phyloP scores from a whole-genome alignment of 257 asterid genomes.

The Solanum lignicaule region DNA sequence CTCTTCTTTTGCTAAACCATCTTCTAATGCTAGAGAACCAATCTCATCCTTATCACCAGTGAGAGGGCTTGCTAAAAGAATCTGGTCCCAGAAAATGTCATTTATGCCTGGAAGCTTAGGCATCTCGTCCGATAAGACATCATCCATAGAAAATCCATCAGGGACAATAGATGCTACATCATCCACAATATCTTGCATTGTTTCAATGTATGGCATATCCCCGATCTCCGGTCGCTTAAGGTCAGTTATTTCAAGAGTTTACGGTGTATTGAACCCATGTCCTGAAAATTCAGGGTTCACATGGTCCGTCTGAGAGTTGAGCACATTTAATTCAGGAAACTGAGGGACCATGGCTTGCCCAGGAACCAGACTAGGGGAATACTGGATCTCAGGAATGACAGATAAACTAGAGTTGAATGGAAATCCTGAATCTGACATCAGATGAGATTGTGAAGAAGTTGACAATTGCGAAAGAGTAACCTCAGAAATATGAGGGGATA shows the following conservation, averaged over 20 bases:
- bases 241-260: constrained; percentile 8
- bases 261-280: constrained; percentile 16
- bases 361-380: constrained; percentile 19
- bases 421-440: not conserved
- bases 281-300: constrained; percentile 18
- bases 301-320: not conserved
- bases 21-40: constrained; percentile 15
- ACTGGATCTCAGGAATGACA: constrained; percentile 24
- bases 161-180: constrained; percentile 22
- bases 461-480: constrained; percentile 51
- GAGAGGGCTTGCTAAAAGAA: constrained; percentile 49
- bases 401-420: constrained; percentile 7
- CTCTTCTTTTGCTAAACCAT: constrained; percentile 7
- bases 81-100: constrained; percentile 77
- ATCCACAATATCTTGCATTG: constrained; percentile 33
- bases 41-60: constrained; percentile 36
- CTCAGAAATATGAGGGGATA: constrained; percentile 34
- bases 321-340: constrained; percentile 15
- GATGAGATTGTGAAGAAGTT: constrained; percentile 4
- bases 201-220: constrained; percentile 13
- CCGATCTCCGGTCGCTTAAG: constrained; percentile 17
- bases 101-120: constrained; percentile 59
- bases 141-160: constrained; percentile 34
- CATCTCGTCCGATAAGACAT: constrained; percentile 32
- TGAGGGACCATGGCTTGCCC: constrained; percentile 7